phyloP scores from a whole-genome alignment of 2,329 filamentous ascomycete genomes.

The Nemania sp. region DNA sequence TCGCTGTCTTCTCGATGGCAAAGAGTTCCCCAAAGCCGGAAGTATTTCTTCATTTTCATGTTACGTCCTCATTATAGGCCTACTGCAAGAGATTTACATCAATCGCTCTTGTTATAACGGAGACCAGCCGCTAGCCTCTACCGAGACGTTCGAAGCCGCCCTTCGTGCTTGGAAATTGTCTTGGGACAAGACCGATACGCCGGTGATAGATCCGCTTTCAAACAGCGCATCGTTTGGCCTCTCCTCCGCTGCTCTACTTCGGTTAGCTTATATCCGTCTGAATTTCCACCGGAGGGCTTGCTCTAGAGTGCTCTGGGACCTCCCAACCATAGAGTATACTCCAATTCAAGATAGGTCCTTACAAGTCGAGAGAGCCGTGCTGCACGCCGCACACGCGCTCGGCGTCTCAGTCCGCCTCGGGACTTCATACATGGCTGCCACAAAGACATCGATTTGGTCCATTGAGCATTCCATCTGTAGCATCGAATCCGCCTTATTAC shows the following conservation, averaged over 20 bases:
- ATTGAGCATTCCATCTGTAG: slow-evolving; percentile 58
- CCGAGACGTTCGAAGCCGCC: slow-evolving; percentile 49
- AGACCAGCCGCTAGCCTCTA: slow-evolving; percentile 40
- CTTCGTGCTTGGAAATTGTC: slow-evolving; percentile 54
- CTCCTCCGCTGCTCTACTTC: slow-evolving; percentile 42
- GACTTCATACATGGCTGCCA: slow-evolving; percentile 55
- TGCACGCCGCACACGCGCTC: slow-evolving; percentile 57
- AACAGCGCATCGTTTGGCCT: slow-evolving; percentile 57
- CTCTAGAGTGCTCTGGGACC: slow-evolving; percentile 50
- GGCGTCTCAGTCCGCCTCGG: slow-evolving; percentile 57
- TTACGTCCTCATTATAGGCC: slow-evolving; percentile 56
- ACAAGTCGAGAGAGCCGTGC: slow-evolving; percentile 42
- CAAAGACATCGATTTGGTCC: slow-evolving; percentile 58
- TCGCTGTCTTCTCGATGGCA: slow-evolving; percentile 34
- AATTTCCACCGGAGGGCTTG: slow-evolving; percentile 49
- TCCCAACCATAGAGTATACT: slow-evolving; percentile 46
- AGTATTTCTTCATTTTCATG: slow-evolving; percentile 55
- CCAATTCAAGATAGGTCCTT: slow-evolving; percentile 46
- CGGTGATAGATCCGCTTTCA: slow-evolving; percentile 56
- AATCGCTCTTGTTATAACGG: slow-evolving; percentile 44
- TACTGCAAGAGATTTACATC: slow-evolving; percentile 58
- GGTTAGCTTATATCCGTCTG: slow-evolving; percentile 29
- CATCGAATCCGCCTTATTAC: slow-evolving; percentile 53
- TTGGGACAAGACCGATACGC: slow-evolving; percentile 57
- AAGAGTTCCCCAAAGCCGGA: slow-evolving; percentile 21